Base-by-base conservation (phyloP, 1,139 yeast genomes). In the Kodamaea derodonti region DNA sequence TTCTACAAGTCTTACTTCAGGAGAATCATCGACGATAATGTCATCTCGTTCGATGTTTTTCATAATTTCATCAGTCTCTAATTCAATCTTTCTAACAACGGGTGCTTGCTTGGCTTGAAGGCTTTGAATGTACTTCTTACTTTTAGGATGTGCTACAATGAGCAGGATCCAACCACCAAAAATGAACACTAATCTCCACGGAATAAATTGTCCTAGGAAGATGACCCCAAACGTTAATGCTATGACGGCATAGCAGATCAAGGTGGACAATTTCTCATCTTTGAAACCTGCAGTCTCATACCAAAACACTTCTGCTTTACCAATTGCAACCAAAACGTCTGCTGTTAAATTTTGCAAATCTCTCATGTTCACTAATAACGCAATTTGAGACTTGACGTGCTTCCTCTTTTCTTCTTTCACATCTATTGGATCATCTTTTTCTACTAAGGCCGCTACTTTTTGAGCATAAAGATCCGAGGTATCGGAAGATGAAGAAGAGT, bases 201-300 rank as follows among this genome's bases (percentile, higher is more conserved):
- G 88, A 20, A 46, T 42, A 38, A 68, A 79, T 11, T 76, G 72
- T 0, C 95, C 87, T 11, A 78, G 54, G 6, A 74, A 52, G 27
- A 78, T 60, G 1, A 78, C 61, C 0, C 61, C 51, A 15, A 48
- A 47, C 0, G 65, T 58, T 10, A 61, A 60, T 8, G 47, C 46
- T 2, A 72, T 42, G 0, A 75, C 61, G 0, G 68, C 58, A 29
- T 63, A 54, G 29, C 77, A 62, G 2, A 78, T 56, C n/a, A 69
- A 53, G 0, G 95, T 83, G 0, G 95, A 78, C 17, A 69, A 58
- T 35, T 75, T 66, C 49, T 86, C 95, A 54, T 86, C 83, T 37
- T 71, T 70, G 51, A 87, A 87, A 3, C 84, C 83, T 10, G 86
- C 86, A 4, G 82, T 72, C 12, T 82, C 83, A 45, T 64, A 71